A percentile compares a stretch with the other conserved stretches of the same genome.
Conservation (phyloP, 352 stramenopile species). For the Phytophthora fragariae region DNA sequence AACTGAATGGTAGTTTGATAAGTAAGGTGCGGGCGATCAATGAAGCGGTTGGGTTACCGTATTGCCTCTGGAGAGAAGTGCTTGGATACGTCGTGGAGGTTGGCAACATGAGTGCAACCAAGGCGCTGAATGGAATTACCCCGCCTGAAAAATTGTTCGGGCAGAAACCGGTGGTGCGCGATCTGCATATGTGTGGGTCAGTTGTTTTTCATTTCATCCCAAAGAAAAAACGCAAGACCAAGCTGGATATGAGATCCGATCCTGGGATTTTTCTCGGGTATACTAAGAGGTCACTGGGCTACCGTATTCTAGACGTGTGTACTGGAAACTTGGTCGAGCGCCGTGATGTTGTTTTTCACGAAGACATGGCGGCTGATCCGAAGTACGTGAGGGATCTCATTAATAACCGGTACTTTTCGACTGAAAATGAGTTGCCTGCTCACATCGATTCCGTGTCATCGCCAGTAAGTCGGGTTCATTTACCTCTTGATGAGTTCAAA, state of each 20-base stretch:
- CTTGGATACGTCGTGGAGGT: slow-evolving; percentile 15
- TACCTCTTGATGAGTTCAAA: too few relatives aligned
- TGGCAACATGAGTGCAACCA: not conserved
- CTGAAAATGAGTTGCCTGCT: too few relatives aligned
- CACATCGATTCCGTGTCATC: too few relatives aligned
- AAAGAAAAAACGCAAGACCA: slow-evolving; percentile 1
- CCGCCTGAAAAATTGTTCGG: slow-evolving; percentile 7
- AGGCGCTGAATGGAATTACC: slow-evolving; percentile 2
- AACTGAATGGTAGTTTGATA: not conserved
- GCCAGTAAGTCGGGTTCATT: too few relatives aligned
- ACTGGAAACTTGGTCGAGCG: slow-evolving; percentile 8
- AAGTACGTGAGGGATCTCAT: too few relatives aligned
- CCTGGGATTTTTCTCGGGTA: slow-evolving; percentile 7
- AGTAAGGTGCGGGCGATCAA: too few relatives aligned
- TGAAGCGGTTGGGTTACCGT: not conserved
- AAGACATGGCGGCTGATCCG: slow-evolving; percentile 5
- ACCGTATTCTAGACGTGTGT: slow-evolving; percentile 4
- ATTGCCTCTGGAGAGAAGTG: slow-evolving; percentile 4
- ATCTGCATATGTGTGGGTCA: not conserved
- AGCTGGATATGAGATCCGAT: slow-evolving; percentile 2
- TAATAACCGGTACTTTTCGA: too few relatives aligned
- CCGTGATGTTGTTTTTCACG: slow-evolving; percentile 9
- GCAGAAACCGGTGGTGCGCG: not conserved
- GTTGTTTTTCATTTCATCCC: not conserved
- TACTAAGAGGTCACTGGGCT: slow-evolving; percentile 2